A percentile compares a stretch with the other conserved stretches of the same genome.
Evolutionary conservation across 805 yeast species (phyloP).

Genomic region (Clavispora vitiphila): DNA sequence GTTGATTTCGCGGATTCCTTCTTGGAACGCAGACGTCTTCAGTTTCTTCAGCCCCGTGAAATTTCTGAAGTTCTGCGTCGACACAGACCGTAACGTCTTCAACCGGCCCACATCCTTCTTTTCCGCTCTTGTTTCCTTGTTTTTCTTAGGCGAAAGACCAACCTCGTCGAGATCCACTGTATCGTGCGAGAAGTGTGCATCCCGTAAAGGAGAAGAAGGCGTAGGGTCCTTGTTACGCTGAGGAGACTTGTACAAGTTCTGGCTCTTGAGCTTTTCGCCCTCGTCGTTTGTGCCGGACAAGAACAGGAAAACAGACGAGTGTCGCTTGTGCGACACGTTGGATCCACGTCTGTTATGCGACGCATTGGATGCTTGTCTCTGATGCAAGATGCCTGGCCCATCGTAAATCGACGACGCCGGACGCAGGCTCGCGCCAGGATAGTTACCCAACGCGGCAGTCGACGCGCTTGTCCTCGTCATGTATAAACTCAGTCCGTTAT

Average conservation of each 20-base stretch:
- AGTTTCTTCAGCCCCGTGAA: conserved; percentile 48
- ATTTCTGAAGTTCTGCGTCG: conserved; percentile 46
- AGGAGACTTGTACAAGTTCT: conserved; percentile 5
- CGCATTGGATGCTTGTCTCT: conserved; percentile 21
- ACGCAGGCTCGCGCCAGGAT: conserved; percentile 20
- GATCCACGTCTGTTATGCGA: conserved; percentile 27
- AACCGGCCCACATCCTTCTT: conserved; percentile 25
- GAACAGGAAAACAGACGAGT: conserved; percentile 56
- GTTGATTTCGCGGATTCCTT: conserved; percentile 73
- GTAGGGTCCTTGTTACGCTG: neutral
- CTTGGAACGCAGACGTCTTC: conserved; percentile 76
- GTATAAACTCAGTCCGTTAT: conserved; percentile 10
- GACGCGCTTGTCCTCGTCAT: conserved; percentile 22
- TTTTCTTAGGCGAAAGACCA: conserved; percentile 35
- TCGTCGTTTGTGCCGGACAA: conserved; percentile 27
- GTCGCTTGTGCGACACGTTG: conserved; percentile 46
- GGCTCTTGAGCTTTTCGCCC: conserved; percentile 9
- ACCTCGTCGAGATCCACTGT: conserved; percentile 29
- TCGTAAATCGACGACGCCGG: conserved; percentile 52
- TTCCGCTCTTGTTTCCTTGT: conserved; percentile 32
- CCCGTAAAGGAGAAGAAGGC: neutral
- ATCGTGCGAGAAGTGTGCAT: conserved; percentile 3
- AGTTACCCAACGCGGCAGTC: conserved; percentile 11
- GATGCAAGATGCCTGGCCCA: conserved; percentile 12
- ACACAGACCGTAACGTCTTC: conserved; percentile 49